Base-by-base conservation (phyloP, 2,329 filamentous ascomycete species). In the Zopfia rhizophila region DNA sequence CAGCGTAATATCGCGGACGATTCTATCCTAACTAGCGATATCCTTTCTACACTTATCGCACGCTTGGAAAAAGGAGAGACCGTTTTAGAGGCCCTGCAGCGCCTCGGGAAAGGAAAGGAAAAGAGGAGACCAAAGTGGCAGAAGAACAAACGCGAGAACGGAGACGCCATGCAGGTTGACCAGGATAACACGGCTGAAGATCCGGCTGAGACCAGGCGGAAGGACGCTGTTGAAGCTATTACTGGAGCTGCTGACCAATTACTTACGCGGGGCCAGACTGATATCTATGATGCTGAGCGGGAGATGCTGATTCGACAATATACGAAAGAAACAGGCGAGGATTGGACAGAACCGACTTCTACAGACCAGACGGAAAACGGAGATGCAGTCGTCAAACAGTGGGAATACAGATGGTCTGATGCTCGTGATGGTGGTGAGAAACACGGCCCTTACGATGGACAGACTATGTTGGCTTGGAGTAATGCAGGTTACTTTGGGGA, bases 381-480 rank as follows among this genome's bases (percentile, higher is more conserved):
- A n/a, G 23, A 19, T 5, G 42, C 43, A 24, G 55, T 63, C 8
- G 48, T 60, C 2, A 73, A 74, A 24, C 82, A 84, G 78, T 99
- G 93, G 92, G 90, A 97, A 72, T 99, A 91, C 69, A 83, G 90
- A 47, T 99, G 94, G 94, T 87, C 85, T 27, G 91, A 96, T 68
- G 90, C 90, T 13, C 82, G 91, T 28, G 93, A 96, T 64, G 88
- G 84, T 19, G 90, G 83, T 8, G 82, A 84, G 35, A 82, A 83
- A 46, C 91, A 99, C 70, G 94, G 94, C 0, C 93, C 94, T 0
- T 99, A 91, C 69, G 91, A 97, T 65, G 83, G 82, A 6, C 70
- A 80, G 4, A 93, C 88, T 25, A 97, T 99, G 94, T 84, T 86
- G 61, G 89, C 90, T 2, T 99, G 94, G 94, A 85, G 88, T 58